Percentiles rank a stretch among this genome's conserved stretches.
phyloP scores from a whole-genome alignment of 2,329 filamentous ascomycete genomes.

The Byssothecium circinans region DNA sequence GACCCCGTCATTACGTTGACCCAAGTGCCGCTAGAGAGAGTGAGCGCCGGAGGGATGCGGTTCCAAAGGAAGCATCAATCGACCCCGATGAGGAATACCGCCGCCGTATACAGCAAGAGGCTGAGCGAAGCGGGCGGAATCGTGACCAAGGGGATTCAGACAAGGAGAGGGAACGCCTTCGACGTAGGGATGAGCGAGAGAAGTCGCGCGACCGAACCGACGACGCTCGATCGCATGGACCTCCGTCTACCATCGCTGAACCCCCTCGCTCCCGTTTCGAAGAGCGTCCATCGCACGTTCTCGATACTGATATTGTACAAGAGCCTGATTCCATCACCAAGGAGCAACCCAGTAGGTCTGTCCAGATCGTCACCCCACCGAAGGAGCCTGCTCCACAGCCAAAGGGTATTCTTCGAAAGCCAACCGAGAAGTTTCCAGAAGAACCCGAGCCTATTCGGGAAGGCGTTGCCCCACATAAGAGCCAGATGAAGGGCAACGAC shows the following conservation, averaged over 20 bases:
- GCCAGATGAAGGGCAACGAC: constrained; percentile 71
- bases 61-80: constrained; percentile 32
- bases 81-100: constrained; percentile 57
- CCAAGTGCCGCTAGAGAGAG: constrained; percentile 27
- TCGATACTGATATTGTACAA: constrained; percentile 34
- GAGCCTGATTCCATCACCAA: constrained; percentile 35
- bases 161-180: constrained; percentile 37
- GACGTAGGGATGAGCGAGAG: constrained; percentile 38
- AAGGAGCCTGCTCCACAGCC: constrained; percentile 65
- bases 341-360: constrained; percentile 35
- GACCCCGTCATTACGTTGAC: constrained; percentile 40
- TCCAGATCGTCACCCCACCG: constrained; percentile 69
- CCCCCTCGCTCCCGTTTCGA: constrained; percentile 28
- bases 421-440: constrained; percentile 82
- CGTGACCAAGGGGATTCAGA: constrained; percentile 37
- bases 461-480: constrained; percentile 91
- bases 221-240: constrained; percentile 23
- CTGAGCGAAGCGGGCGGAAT: constrained; percentile 41
- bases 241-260: constrained; percentile 21
- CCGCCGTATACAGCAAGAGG: constrained; percentile 50
- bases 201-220: constrained; percentile 30
- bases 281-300: constrained; percentile 32
- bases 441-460: constrained; percentile 81
- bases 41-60: constrained; percentile 37
- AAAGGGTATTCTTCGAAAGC: constrained; percentile 83